Evolutionary conservation across 1,284 basidiomycete species (phyloP), one percentile per base, ranked within the genome.

Genomic region (Papiliotrema flavescens): DNA sequence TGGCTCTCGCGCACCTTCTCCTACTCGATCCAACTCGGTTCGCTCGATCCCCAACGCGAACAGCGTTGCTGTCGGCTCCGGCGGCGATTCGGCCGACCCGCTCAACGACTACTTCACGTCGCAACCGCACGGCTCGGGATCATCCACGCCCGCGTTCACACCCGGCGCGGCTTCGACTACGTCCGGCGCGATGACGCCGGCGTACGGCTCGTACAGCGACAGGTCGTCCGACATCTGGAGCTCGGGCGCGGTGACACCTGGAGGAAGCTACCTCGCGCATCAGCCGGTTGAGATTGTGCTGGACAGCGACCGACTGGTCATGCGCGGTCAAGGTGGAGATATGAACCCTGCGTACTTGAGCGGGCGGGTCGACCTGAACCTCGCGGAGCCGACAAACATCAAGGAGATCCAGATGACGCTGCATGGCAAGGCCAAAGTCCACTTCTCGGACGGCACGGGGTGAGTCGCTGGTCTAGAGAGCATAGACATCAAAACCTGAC

Each of bases 341-440:
- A 87, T 90, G 66, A 87, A 90, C 66, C 86, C 90, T 5, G 84
- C 85, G 0, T 74, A 75, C 20, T 66, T 80, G 23, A 73, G 70
- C 13, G 92, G 92, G 11, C 81, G 87, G 69, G 82, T 96, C 66
- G 81, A 85, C 19, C 80, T 96, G 56, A 82, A 86, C 70, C 83
- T 96, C 55, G 78, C 81, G 3, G 89, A 95, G 75, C 79, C 86
- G 37, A 90, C 87, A 0, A 85, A 89, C 55, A 84, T 96, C 75
- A 89, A 86, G 74, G 88, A 93, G 74, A 86, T 96, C 55, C 87
- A 83, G 2, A 84, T 95, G 62, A 83, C 85, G 57, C 87, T 95
- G 69, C 81, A 83, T 60, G 91, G 90, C 37, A 93, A 92, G 76
- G 87, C 86, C 2, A 84, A 83, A 59, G 79, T 92, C 1, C 87